Percentiles rank a stretch among this genome's conserved stretches.
phyloP scores from a whole-genome alignment of 2,329 filamentous ascomycete species.

The Dryadomyces quercivorus region DNA sequence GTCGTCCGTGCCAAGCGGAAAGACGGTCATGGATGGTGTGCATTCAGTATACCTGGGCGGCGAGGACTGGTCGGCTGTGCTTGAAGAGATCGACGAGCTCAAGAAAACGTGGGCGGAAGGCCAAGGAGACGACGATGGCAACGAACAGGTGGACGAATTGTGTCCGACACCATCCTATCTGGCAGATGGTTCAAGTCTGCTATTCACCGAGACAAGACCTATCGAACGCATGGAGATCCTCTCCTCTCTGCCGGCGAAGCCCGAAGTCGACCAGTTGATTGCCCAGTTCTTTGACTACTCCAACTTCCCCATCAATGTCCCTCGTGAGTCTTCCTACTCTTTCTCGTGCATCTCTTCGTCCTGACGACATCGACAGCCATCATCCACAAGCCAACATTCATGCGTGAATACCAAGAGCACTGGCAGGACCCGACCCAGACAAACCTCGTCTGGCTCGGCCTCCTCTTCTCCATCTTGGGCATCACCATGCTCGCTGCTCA shows the following conservation, averaged over 20 bases:
- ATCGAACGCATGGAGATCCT: not conserved
- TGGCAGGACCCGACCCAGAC: not conserved
- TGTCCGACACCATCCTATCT: not conserved
- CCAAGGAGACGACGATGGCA: not conserved
- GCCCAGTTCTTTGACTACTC: not conserved
- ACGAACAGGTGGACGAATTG: not conserved
- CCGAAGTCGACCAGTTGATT: not conserved
- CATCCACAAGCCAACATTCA: not conserved
- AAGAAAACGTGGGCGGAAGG: not conserved
- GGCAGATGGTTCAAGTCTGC: conserved; percentile 1
- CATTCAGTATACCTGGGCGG: not conserved
- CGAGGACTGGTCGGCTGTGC: not conserved
- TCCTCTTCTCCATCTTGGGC: conserved; percentile 1
- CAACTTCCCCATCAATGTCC: not conserved
- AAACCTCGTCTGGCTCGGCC: not conserved
- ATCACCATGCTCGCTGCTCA: conserved; percentile 3
- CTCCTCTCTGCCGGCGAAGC: not conserved
- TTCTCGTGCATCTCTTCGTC: not conserved
- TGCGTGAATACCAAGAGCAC: not conserved
- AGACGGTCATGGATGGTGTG: not conserved
- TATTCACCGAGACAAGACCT: not conserved
- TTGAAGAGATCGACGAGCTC: conserved; percentile 1
- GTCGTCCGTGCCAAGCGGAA: not conserved
- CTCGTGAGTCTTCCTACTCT: not conserved
- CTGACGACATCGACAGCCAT: too few relatives aligned